Percentiles rank a stretch among this genome's conserved stretches.
phyloP scores from a whole-genome alignment of 139 green algal genomes.

The Chlorella sp. region DNA sequence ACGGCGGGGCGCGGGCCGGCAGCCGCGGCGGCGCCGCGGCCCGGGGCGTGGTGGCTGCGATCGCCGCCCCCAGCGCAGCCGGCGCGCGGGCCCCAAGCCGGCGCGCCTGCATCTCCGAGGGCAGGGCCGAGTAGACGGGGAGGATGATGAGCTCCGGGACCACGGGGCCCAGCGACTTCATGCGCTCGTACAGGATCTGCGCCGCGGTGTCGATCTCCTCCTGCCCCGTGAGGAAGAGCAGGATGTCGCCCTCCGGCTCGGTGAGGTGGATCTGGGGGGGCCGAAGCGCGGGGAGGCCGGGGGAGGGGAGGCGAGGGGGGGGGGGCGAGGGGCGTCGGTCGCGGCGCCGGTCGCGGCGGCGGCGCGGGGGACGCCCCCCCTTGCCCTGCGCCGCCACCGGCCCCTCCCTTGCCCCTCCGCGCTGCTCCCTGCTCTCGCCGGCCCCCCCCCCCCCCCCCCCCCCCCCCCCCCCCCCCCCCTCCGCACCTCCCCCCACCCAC shows the following conservation, averaged over 20 bases:
- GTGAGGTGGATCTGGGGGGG: constrained; percentile 83
- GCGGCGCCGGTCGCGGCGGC: too few species aligned
- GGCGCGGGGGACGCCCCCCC: too few species aligned
- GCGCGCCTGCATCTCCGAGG: constrained; percentile 70
- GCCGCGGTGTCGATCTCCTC: constrained; percentile 83
- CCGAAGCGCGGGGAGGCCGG: too few species aligned
- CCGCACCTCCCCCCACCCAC: background rate
- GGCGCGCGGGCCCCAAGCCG: background rate
- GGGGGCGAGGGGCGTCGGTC: too few species aligned
- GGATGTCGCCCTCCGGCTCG: constrained; percentile 84
- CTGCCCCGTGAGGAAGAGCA: constrained; percentile 88
- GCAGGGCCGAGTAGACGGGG: constrained; percentile 89
- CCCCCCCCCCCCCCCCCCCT: background rate
- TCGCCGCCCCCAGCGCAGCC: background rate
- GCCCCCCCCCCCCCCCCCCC: background rate
- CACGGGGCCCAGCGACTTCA: constrained; percentile 86
- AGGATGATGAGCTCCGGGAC: constrained; percentile 96
- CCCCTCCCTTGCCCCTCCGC: too few species aligned
- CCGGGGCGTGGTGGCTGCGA: too few species aligned
- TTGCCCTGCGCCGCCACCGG: too few species aligned
- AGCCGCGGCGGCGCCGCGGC: too few species aligned
- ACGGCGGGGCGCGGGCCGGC: too few species aligned
- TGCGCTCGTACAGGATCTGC: constrained; percentile 90
- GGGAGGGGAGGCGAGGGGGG: background rate
- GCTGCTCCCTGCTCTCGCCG: too few species aligned